Evolutionary conservation across 257 asterid genomes (phyloP).

Genomic region (Thymus quinquecostatus): DNA sequence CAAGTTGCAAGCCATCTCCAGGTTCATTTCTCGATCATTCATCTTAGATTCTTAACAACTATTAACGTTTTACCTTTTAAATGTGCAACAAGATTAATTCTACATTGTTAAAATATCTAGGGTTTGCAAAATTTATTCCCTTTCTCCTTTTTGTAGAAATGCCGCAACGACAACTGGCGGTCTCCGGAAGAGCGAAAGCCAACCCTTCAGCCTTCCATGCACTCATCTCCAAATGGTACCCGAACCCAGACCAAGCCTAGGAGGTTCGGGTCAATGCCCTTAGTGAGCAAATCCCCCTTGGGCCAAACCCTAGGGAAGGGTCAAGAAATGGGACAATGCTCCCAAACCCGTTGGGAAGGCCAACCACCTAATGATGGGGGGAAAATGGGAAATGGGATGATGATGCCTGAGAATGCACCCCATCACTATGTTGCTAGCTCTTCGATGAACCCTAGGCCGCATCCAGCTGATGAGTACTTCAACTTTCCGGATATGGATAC

Average conservation of each 20-base stretch:
- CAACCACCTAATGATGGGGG: neutral
- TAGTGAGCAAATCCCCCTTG: neutral
- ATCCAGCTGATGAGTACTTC: constrained; percentile 30
- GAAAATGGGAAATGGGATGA: constrained; percentile 7
- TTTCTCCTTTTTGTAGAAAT: constrained; percentile 36
- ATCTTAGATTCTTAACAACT: neutral
- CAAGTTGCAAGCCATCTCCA: constrained; percentile 67
- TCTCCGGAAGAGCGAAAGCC: constrained; percentile 36
- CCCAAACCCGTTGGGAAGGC: constrained; percentile 5
- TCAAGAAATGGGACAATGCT: constrained; percentile 2
- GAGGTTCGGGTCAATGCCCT: constrained; percentile 53
- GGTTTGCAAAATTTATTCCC: neutral
- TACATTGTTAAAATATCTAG: neutral
- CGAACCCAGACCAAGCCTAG: constrained; percentile 30
- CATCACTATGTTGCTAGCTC: neutral
- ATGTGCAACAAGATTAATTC: neutral
- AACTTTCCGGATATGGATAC: constrained; percentile 35
- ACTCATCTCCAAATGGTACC: neutral
- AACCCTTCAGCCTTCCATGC: neutral
- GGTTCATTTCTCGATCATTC: constrained; percentile 21
- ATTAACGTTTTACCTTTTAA: no score
- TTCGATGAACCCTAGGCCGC: constrained; percentile 8
- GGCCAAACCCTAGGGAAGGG: neutral
- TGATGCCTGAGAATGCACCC: neutral
- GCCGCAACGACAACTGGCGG: constrained; percentile 54